A percentile compares a stretch with the other conserved stretches of the same genome.
Evolutionary conservation across 352 stramenopile species (phyloP).

Genomic region (Globisporangium apiculatum): DNA sequence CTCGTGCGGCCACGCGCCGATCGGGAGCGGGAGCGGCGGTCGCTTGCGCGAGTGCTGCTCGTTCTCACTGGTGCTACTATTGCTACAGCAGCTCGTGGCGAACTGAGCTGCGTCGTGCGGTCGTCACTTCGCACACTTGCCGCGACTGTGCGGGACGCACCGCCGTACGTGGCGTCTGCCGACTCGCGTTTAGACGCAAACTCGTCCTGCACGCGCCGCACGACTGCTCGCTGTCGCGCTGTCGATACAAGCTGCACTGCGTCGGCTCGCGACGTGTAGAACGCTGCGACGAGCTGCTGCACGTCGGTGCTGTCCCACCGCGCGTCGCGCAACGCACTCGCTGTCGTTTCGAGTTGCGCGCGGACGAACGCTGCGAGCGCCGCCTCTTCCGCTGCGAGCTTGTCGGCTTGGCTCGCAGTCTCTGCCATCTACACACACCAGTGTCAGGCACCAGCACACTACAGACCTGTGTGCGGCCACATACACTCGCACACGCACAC

Average conservation of each 20-base stretch:
- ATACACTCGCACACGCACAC: not conserved
- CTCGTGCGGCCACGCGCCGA: not conserved
- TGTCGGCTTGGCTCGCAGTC: slow-evolving; percentile 16
- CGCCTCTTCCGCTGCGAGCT: slow-evolving; percentile 13
- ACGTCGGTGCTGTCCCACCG: slow-evolving; percentile 7
- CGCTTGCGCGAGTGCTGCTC: not conserved
- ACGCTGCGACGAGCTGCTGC: slow-evolving; percentile 7
- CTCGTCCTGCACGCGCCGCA: slow-evolving; percentile 8
- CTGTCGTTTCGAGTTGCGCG: slow-evolving; percentile 16
- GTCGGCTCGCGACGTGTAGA: slow-evolving; percentile 15
- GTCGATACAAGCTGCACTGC: slow-evolving; percentile 18
- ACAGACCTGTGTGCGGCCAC: not conserved
- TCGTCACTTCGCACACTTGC: not conserved
- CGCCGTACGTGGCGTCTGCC: slow-evolving; percentile 14
- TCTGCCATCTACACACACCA: slow-evolving; percentile 18
- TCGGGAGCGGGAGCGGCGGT: not conserved
- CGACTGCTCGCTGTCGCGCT: slow-evolving; percentile 21
- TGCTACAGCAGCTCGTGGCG: not conserved
- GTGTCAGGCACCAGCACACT: not conserved
- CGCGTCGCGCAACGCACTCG: slow-evolving; percentile 7
- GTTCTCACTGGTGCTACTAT: not conserved
- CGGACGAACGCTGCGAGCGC: slow-evolving; percentile 27
- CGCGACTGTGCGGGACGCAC: slow-evolving; percentile 15
- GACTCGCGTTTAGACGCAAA: slow-evolving; percentile 10
- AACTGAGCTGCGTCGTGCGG: not conserved